Percentiles rank a stretch among this genome's conserved stretches.
phyloP scores from a whole-genome alignment of 2,329 filamentous ascomycete genomes.

The Fusarium sp. region DNA sequence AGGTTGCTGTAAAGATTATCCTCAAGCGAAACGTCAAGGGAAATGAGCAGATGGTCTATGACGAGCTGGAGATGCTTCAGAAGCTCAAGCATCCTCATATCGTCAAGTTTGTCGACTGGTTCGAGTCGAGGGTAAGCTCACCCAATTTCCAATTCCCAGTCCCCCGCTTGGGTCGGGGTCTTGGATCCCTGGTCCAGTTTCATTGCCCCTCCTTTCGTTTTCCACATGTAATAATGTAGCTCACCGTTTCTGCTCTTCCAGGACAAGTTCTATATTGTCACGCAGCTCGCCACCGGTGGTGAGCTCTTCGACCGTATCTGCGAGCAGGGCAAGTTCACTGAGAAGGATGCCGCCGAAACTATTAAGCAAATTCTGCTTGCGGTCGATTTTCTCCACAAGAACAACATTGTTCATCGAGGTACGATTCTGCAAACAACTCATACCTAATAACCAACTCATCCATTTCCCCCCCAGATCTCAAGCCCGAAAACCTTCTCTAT shows the following conservation, averaged over 20 bases:
- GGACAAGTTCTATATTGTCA: conserved; percentile 99
- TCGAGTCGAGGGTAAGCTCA: conserved; percentile 86
- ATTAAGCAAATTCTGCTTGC: conserved; percentile 94
- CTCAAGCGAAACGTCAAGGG: conserved; percentile 99
- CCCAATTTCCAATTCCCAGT: not conserved
- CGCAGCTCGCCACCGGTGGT: conserved; percentile 92
- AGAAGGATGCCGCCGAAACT: conserved; percentile 96
- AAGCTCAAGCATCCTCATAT: conserved; percentile 93
- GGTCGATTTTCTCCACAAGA: conserved; percentile 92
- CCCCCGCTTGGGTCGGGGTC: conserved; percentile 1
- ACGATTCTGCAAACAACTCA: conserved; percentile 33
- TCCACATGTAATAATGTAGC: not conserved
- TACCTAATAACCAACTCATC: conserved; percentile 6
- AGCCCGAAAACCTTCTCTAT: conserved; percentile 97
- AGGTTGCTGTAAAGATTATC: conserved; percentile 98
- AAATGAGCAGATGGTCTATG: conserved; percentile 98
- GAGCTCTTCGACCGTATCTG: conserved; percentile 98
- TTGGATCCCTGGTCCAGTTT: not conserved
- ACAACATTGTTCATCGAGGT: conserved; percentile 97
- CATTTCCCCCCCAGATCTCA: conserved; percentile 74
- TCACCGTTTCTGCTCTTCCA: conserved; percentile 50
- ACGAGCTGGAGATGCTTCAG: conserved; percentile 95
- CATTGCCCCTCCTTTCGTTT: not conserved
- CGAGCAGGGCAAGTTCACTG: conserved; percentile 97
- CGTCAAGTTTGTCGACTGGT: conserved; percentile 98